Evolutionary conservation across 352 stramenopile species (phyloP).

Genomic region (Phytophthora quininea): DNA sequence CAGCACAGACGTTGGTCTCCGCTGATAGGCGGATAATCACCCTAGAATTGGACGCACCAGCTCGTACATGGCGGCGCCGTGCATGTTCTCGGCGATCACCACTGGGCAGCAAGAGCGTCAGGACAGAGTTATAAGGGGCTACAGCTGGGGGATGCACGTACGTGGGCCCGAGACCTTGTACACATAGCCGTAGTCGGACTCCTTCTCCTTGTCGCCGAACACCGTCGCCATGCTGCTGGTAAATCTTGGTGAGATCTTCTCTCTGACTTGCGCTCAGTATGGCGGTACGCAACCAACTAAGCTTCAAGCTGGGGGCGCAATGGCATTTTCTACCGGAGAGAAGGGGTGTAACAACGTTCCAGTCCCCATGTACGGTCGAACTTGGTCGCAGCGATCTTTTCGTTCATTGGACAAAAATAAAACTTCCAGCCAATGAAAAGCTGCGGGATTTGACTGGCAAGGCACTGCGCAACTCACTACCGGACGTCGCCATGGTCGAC

Average conservation of each 20-base stretch:
- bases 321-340: slow-evolving; percentile 5
- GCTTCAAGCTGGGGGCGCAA: slow-evolving; percentile 21
- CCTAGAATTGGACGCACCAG: slow-evolving; percentile 44
- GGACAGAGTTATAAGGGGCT: neutral
- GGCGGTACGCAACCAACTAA: slow-evolving; percentile 24
- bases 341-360: slow-evolving; percentile 27
- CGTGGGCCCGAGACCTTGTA: slow-evolving; percentile 98
- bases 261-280: slow-evolving; percentile 50
- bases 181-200: slow-evolving; percentile 98
- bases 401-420: slow-evolving; percentile 38
- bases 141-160: slow-evolving; percentile 49
- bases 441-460: slow-evolving; percentile 49
- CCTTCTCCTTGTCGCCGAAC: slow-evolving; percentile 87
- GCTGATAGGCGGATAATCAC: too few relatives aligned
- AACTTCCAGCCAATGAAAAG: too few relatives aligned
- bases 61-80: slow-evolving; percentile 98
- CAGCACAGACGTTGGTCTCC: neutral
- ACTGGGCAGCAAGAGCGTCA: slow-evolving; percentile 52
- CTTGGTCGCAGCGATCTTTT: slow-evolving; percentile 26
- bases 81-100: slow-evolving; percentile 99
- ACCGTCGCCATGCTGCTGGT: slow-evolving; percentile 70
- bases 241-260: slow-evolving; percentile 43
- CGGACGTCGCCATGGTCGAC: slow-evolving; percentile 21
- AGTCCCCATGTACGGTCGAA: neutral
- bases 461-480: slow-evolving; percentile 18